Evolutionary conservation across 2,329 filamentous ascomycete species (phyloP), one percentile per base, ranked within the genome.

Genomic region (Westerdykella aurantiaca): DNA sequence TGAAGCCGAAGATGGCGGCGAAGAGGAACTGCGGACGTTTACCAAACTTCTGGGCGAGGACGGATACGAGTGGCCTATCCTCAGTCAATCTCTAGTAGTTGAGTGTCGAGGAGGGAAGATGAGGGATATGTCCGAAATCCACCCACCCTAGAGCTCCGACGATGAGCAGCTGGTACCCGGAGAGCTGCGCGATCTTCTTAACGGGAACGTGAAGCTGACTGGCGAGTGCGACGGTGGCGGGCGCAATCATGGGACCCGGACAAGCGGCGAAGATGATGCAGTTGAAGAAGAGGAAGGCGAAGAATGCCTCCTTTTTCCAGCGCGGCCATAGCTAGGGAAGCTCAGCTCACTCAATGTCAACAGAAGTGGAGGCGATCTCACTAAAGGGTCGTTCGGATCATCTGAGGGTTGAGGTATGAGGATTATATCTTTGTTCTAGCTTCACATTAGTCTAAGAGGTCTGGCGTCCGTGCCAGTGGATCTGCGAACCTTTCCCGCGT

Each of bases 11-110:
- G 22, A 63, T 13, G 38, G 56, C 57, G 2, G 58, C 57, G 42
- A 64, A 52, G n/a, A 68, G 55, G 45, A 66, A 63, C 31, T 67
- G 53, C 0, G 64, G 64, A 1, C 64, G 55, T 34, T 63, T 61
- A 10, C 64, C 64, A 48, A 60, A 68, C 35, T 64, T 67, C 31
- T 61, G 60, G 25, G 64, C 52, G 42, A 66, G 50, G 1, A 64
- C 58, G 7, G 61, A 66, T 7, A 66, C 62, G 6, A 64, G 22
- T 7, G 51, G 55, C 3, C 54, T 57, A 29, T 18, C 3, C 9
- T 31, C 22, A 37, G 13, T 18, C 18, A 31, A 13, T 21, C 4
- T 4, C 2, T 22, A 2, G 39, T 17, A 13, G 33, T 38, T 13
- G 22, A 13, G 9, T 25, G 31, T 34, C n/a, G 17, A 5, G 18